Base-by-base conservation (phyloP, 1,139 yeast genomes). In the Casaregolazyma lundiana region DNA sequence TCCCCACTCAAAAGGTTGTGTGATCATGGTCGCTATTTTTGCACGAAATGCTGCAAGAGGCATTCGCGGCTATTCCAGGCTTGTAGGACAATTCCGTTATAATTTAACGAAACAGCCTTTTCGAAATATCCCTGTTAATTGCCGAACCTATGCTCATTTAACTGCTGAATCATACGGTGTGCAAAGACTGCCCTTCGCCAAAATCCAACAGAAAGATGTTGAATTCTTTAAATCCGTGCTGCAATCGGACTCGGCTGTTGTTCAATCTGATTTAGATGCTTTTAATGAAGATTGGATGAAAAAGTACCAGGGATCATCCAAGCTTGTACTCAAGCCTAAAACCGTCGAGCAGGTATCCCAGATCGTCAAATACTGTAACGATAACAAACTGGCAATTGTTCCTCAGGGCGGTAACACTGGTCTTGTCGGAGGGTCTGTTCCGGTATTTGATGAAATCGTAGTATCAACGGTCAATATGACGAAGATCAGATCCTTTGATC, bases 381-480 rank as follows among this genome's bases (percentile, higher is more conserved):
- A 82, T 26, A 70, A 81, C 43, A 77, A 75, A 52, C 69, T 90
- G 34, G 96, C 97, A 0, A 82, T 90, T 40, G 96, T 88, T 5
- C 97, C 98, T 9, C 97, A 92, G 67, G 96, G 97, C 61, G 98
- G 98, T 52, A 90, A 90, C 66, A 90, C 97, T 2, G 97, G 97
- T 16, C 76, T 90, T 45, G 98, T 92, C 34, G 98, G 97, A 49
- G 98, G 97, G 2, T 84, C 95, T 1, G 80, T 82, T 22, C 97
- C 98, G 0, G 82, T 90, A 1, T 92, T 89, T 65, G 98, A 90
- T 64, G 98, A 90, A 67, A 79, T 92, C 42, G 76, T 90, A 26
- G 56, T 90, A 24, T 84, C 89, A 1, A 68, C 88, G 46, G 68
- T 84, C 26, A 77, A 76, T 59, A 63, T 92, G 73, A 89, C 88